Percentiles rank a stretch among this genome's conserved stretches.
phyloP scores from a whole-genome alignment of 345 rosid species.

The Lepidium sativum region DNA sequence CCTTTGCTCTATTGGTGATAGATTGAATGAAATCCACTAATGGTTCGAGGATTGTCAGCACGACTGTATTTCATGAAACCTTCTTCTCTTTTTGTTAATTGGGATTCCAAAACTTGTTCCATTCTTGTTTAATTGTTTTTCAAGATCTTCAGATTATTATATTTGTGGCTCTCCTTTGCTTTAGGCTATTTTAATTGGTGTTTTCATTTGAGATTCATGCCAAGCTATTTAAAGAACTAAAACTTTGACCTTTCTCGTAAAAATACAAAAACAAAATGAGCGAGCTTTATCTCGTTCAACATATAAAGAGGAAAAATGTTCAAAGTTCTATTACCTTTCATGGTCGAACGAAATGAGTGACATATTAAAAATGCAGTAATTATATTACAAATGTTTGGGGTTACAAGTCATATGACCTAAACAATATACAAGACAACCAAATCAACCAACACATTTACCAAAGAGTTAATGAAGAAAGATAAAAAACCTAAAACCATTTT shows the following conservation, averaged over 20 bases:
- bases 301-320: no score
- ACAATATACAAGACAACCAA: constrained; percentile 17
- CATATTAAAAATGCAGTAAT: constrained; percentile 10
- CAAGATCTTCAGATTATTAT: not conserved
- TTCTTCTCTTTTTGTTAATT: not conserved
- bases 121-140: not conserved
- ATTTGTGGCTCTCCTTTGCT: constrained; percentile 12
- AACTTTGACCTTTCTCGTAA: no score
- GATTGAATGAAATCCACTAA: constrained; percentile 18
- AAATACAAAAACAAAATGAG: no score
- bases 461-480: constrained; percentile 8
- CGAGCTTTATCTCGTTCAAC: no score
- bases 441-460: constrained; percentile 17
- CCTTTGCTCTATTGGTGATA: constrained; percentile 19
- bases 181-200: constrained; percentile 5
- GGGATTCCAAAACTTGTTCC: constrained; percentile 3
- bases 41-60: constrained; percentile 32
- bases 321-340: no score
- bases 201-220: not conserved
- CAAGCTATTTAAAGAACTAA: no score
- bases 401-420: not conserved
- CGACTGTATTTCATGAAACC: constrained; percentile 15
- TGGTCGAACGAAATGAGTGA: not conserved
- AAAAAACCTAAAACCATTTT: not conserved
- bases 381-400: constrained; percentile 20